Conservation (phyloP, 768 basidiomycete species). For the Paxillus ammoniavirescens region DNA sequence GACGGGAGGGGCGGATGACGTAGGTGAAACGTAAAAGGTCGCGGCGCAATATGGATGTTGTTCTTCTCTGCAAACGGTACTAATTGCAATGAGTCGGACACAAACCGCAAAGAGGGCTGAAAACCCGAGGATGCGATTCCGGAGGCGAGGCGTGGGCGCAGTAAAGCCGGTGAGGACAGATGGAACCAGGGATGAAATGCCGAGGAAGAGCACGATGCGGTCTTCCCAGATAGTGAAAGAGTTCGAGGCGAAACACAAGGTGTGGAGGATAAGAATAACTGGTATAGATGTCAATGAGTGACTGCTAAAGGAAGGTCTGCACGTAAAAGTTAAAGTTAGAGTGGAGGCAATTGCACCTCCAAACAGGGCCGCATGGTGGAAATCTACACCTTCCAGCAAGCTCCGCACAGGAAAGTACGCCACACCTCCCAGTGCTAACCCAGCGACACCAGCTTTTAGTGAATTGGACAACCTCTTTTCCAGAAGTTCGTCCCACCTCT, state of each 20-base stretch:
- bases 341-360: conserved; percentile 46
- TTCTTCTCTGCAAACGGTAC: conserved; percentile 93
- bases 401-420: conserved; percentile 30
- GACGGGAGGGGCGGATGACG: conserved; percentile 62
- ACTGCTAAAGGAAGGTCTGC: conserved; percentile 33
- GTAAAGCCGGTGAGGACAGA: conserved; percentile 59
- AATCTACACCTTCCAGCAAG: conserved; percentile 46
- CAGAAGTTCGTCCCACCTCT: conserved; percentile 45
- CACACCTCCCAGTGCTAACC: conserved; percentile 39
- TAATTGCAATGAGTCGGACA: conserved; percentile 72
- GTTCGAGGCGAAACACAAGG: conserved; percentile 83
- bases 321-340: conserved; percentile 42
- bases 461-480: conserved; percentile 29
- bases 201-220: conserved; percentile 70
- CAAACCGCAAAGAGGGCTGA: conserved; percentile 62
- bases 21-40: conserved; percentile 82
- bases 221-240: conserved; percentile 99
- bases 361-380: conserved; percentile 52
- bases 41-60: conserved; percentile 88
- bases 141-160: conserved; percentile 68
- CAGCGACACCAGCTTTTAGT: conserved; percentile 32
- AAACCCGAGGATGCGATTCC: conserved; percentile 73
- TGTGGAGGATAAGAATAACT: conserved; percentile 63
- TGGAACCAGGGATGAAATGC: conserved; percentile 61
- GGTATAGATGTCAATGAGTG: conserved; percentile 32